Evolutionary conservation across 805 yeast species (phyloP).

Genomic region (Nakazawaea wyomingensis): DNA sequence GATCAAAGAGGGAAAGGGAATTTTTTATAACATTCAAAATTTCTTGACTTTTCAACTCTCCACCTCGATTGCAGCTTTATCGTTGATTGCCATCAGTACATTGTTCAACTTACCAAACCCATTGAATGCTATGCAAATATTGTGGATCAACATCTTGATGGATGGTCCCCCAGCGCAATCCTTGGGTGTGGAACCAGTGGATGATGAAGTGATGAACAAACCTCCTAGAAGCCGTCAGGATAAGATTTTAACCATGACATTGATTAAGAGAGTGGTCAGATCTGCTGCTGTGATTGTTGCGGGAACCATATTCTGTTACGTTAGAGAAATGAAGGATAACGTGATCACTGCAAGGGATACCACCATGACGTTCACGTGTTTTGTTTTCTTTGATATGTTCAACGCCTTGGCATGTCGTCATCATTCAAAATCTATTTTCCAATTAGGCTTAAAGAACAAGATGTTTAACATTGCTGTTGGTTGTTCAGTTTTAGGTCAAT

Average conservation of each 20-base stretch:
- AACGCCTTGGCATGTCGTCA: conserved; percentile 94
- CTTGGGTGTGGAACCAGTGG: conserved; percentile 95
- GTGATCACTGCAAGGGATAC: conserved; percentile 91
- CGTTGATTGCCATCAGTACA: conserved; percentile 83
- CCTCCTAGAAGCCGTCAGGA: conserved; percentile 94
- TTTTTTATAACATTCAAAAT: conserved; percentile 91
- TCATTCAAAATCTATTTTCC: conserved; percentile 73
- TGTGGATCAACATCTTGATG: conserved; percentile 97
- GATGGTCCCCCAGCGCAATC: conserved; percentile 99
- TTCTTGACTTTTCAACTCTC: conserved; percentile 94
- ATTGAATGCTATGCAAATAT: conserved; percentile 94
- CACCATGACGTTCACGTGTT: conserved; percentile 97
- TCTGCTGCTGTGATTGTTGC: conserved; percentile 71
- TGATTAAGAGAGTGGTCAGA: conserved; percentile 67
- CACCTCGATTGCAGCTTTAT: conserved; percentile 91
- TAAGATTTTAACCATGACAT: conserved; percentile 66
- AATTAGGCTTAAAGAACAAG: conserved; percentile 72
- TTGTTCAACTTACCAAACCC: conserved; percentile 88
- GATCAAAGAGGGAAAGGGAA: conserved; percentile 96
- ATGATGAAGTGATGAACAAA: conserved; percentile 88
- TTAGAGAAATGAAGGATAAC: conserved; percentile 80
- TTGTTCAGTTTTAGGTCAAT: conserved; percentile 82
- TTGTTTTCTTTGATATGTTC: conserved; percentile 94
- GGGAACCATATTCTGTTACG: conserved; percentile 86
- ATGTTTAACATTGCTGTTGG: conserved; percentile 95